A percentile compares a stretch with the other conserved stretches of the same genome.
phyloP scores from a whole-genome alignment of 768 basidiomycete species.

The Chiua virens region DNA sequence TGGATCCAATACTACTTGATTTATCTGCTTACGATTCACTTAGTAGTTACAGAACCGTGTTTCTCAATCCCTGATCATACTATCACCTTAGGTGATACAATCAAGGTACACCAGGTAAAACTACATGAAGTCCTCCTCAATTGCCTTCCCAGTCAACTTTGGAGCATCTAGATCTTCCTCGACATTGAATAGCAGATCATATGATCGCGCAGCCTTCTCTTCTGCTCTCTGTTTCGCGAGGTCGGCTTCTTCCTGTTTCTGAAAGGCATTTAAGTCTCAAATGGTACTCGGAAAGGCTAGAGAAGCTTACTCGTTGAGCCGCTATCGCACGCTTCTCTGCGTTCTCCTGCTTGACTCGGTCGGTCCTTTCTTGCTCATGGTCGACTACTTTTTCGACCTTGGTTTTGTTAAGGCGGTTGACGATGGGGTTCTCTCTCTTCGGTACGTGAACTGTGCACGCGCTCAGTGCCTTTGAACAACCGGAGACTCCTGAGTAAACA shows the following conservation, averaged over 20 bases:
- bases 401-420: constrained; percentile 93
- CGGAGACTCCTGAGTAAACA: neutral
- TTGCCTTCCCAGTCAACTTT: constrained; percentile 64
- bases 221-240: constrained; percentile 75
- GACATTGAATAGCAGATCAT: constrained; percentile 74
- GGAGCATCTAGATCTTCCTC: constrained; percentile 54
- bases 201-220: constrained; percentile 85
- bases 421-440: constrained; percentile 82
- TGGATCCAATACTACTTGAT: too few relatives aligned
- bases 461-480: neutral
- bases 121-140: constrained; percentile 92
- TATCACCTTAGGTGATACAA: too few relatives aligned
- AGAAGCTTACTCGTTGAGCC: constrained; percentile 57
- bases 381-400: constrained; percentile 83
- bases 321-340: constrained; percentile 61
- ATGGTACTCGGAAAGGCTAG: neutral
- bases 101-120: too few relatives aligned
- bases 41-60: too few relatives aligned
- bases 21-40: too few relatives aligned
- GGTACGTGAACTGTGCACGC: constrained; percentile 61
- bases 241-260: constrained; percentile 82
- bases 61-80: too few relatives aligned
- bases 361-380: constrained; percentile 85
- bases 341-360: constrained; percentile 76
- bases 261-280: neutral